Evolutionary conservation across 2,329 filamentous ascomycete species (phyloP), one percentile per base, ranked within the genome.

Genomic region (Fusarium zealandicum): DNA sequence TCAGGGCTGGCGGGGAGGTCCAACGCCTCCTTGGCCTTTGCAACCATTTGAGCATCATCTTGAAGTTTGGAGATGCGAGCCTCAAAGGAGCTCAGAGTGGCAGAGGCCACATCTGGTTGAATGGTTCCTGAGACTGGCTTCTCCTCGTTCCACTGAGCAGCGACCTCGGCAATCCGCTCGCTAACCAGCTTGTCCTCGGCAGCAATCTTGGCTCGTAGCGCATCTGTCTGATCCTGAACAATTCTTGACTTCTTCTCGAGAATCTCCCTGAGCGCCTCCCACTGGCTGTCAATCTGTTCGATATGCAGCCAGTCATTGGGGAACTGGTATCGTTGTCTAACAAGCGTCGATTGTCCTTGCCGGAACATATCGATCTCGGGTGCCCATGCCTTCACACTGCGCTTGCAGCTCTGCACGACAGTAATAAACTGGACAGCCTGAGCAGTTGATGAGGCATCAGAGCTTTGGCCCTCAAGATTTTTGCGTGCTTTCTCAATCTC

Each of bases 381-480:
- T 6, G 92, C 92, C 95, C 95, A 99, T 4, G 89, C 80, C 74
- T 92, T 93, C 44, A 96, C 93, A 72, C 96, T 96, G 42, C 92
- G 88, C 78, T 96, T 96, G 78, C 92, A 97, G 69, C 91, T 91
- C 76, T 99, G 95, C 5, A 99, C 95, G 47, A 93, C 93, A 1
- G 96, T 99, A 70, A 99, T 99, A 75, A 99, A 99, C 31, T 95
- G 92, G 4, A 99, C 96, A 18, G 96, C 95, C 71, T 98, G 93
- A 1, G 93, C 93, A 5, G 95, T 99, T 1, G 95, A 98, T 5
- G 91, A 93, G 16, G 93, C 92, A 72, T 98, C 93, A 36, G 98
- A 84, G 20, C 91, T 93, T 71, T 97, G 93, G 30, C 89, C 85
- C 75, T 99, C 96, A 11, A 99, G 83, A 65, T 97, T 92, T 64